Conservation (phyloP, 2,329 filamentous ascomycete species). For the Diaporthe eres region DNA sequence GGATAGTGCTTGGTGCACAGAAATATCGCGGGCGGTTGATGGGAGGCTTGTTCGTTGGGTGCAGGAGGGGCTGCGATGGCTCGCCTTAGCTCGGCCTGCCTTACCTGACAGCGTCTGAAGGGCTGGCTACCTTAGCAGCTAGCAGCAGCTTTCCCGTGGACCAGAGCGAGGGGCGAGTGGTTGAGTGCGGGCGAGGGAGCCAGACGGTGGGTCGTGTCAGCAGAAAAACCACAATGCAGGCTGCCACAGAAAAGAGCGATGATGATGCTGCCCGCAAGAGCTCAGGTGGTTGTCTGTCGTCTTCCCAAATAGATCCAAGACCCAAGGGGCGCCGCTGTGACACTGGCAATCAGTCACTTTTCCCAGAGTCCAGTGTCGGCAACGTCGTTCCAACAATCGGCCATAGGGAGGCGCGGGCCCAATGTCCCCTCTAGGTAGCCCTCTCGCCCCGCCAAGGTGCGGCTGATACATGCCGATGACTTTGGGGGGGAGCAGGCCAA, state of each 20-base stretch:
- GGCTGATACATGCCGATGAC: slow-evolving; percentile 43
- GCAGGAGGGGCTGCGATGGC: slow-evolving; percentile 35
- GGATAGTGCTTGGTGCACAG: slow-evolving; percentile 26
- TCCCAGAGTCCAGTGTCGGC: slow-evolving; percentile 18
- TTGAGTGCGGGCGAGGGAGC: slow-evolving; percentile 28
- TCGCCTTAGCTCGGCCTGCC: slow-evolving; percentile 24
- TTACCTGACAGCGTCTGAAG: slow-evolving; percentile 38
- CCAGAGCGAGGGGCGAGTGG: slow-evolving; percentile 19
- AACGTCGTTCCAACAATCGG: slow-evolving; percentile 38
- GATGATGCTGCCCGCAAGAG: slow-evolving; percentile 34
- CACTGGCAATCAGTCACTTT: slow-evolving; percentile 37
- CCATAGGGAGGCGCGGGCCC: slow-evolving; percentile 35
- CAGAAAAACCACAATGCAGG: slow-evolving; percentile 32
- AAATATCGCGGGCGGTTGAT: slow-evolving; percentile 30
- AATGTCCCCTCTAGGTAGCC: slow-evolving; percentile 44
- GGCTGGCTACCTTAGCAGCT: slow-evolving; percentile 16
- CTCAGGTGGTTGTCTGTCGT: slow-evolving; percentile 33
- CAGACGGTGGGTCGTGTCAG: slow-evolving; percentile 15
- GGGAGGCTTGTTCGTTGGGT: slow-evolving; percentile 33
- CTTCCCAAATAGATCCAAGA: slow-evolving; percentile 30
- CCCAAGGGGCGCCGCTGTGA: slow-evolving; percentile 35
- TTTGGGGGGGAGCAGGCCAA: slow-evolving; percentile 29
- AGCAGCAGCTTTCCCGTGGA: slow-evolving; percentile 24
- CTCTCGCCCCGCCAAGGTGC: slow-evolving; percentile 38
- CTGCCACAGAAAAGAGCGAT: slow-evolving; percentile 35